phyloP scores from a whole-genome alignment of 331 rosid genomes.

The Pyracantha coccinea region DNA sequence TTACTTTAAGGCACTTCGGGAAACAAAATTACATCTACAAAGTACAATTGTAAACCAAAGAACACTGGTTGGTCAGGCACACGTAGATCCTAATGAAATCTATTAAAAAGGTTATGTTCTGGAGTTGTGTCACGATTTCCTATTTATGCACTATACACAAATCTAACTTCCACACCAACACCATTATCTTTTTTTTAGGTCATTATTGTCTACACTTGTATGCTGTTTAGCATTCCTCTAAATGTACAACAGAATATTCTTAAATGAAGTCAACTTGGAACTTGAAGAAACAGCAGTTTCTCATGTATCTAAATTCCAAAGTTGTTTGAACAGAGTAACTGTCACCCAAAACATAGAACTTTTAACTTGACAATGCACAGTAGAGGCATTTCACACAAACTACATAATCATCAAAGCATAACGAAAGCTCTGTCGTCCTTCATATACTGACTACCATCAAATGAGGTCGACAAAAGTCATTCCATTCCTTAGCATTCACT shows the following conservation, averaged over 20 bases:
- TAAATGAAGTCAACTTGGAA: background rate
- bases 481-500: background rate
- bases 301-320: background rate
- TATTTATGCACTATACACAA: background rate
- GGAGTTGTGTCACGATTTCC: background rate
- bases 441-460: background rate
- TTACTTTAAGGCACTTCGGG: too few species aligned
- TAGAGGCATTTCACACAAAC: background rate
- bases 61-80: background rate
- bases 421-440: background rate
- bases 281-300: background rate
- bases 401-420: background rate
- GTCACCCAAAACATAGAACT: background rate
- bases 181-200: background rate
- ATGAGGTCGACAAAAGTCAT: background rate
- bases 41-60: background rate
- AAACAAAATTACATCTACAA: background rate
- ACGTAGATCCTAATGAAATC: background rate
- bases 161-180: background rate
- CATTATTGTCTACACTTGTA: background rate
- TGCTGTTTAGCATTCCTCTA: background rate
- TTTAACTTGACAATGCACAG: background rate
- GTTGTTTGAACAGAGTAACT: background rate
- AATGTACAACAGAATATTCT: background rate
- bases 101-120: background rate